Evolutionary conservation across 2,329 filamentous ascomycete genomes (phyloP).

Genomic region (Cladosporium sp.): DNA sequence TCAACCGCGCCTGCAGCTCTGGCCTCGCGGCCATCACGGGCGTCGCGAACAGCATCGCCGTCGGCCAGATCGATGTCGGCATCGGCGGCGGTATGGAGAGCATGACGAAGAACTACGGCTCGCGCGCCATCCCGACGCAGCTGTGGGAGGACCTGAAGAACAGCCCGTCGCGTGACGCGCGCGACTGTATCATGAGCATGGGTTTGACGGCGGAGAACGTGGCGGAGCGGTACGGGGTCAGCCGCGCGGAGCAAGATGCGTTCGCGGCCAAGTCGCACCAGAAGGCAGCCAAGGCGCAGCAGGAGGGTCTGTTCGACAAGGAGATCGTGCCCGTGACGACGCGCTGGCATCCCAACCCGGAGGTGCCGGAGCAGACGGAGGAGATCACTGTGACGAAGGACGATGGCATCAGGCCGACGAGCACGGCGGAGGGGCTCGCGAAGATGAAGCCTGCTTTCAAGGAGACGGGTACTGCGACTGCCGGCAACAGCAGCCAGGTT

Average conservation of each 20-base stretch:
- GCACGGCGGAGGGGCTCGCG: constrained; percentile 63
- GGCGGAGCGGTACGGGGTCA: constrained; percentile 67
- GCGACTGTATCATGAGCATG: constrained; percentile 92
- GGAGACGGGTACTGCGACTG: constrained; percentile 67
- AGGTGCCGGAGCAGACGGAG: constrained; percentile 43
- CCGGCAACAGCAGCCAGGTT: constrained; percentile 80
- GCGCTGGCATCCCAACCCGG: constrained; percentile 58
- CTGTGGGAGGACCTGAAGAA: constrained; percentile 69
- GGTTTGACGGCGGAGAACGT: constrained; percentile 87
- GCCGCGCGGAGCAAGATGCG: constrained; percentile 70
- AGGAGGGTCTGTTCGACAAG: constrained; percentile 61
- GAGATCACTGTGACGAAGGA: constrained; percentile 66
- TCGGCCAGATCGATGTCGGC: constrained; percentile 64
- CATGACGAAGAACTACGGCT: constrained; percentile 89
- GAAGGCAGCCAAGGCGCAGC: constrained; percentile 65
- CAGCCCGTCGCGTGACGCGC: constrained; percentile 59
- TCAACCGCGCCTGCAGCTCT: constrained; percentile 80
- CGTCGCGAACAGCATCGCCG: constrained; percentile 68
- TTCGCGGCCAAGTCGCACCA: constrained; percentile 71
- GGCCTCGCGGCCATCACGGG: constrained; percentile 70
- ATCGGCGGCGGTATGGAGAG: constrained; percentile 91
- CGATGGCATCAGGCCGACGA: constrained; percentile 70
- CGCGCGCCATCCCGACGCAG: constrained; percentile 73
- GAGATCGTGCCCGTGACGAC: constrained; percentile 81
- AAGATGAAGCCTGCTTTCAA: constrained; percentile 83